Percentiles rank a stretch among this genome's conserved stretches.
These are phyloP conservation scores for Pichia sporocuriosa DNA, from an alignment of 805 yeast genomes.

Conservation along the genomic window DNA sequence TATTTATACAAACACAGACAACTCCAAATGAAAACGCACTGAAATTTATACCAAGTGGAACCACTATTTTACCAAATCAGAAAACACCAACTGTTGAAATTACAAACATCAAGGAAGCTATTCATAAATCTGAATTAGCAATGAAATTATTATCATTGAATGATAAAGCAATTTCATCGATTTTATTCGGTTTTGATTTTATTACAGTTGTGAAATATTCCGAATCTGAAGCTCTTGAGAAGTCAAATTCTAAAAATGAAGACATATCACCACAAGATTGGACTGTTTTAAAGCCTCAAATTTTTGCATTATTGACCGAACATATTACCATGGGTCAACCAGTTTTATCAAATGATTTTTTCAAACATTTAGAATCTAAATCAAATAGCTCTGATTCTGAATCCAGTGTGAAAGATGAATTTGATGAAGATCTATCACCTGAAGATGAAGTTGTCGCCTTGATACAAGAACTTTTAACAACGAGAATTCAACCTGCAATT, in stretches of 20 bases:
- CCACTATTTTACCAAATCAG: slow-evolving; percentile 54
- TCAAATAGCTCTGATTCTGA: slow-evolving; percentile 28
- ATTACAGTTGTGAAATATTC: slow-evolving; percentile 65
- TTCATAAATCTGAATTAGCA: slow-evolving; percentile 63
- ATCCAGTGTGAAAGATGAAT: slow-evolving; percentile 28
- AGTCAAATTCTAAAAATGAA: not conserved
- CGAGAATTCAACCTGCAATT: slow-evolving; percentile 94
- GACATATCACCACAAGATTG: slow-evolving; percentile 33
- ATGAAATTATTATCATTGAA: slow-evolving; percentile 66
- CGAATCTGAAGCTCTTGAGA: slow-evolving; percentile 24
- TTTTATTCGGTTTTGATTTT: slow-evolving; percentile 78
- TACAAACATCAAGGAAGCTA: slow-evolving; percentile 68
- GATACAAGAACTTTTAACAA: slow-evolving; percentile 87
- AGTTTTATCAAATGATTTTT: slow-evolving; percentile 38
- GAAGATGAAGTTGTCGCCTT: slow-evolving; percentile 69
- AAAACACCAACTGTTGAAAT: slow-evolving; percentile 59
- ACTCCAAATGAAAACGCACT: slow-evolving; percentile 86
- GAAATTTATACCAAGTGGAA: slow-evolving; percentile 66
- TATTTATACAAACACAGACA: slow-evolving; percentile 74
- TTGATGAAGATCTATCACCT: slow-evolving; percentile 47
- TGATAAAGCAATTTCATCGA: slow-evolving; percentile 54
- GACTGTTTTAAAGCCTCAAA: slow-evolving; percentile 60
- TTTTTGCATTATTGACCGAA: slow-evolving; percentile 52
- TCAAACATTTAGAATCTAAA: slow-evolving; percentile 30
- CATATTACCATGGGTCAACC: slow-evolving; percentile 50